phyloP scores from a whole-genome alignment of 345 rosid genomes.

The Anacardium occidentale region DNA sequence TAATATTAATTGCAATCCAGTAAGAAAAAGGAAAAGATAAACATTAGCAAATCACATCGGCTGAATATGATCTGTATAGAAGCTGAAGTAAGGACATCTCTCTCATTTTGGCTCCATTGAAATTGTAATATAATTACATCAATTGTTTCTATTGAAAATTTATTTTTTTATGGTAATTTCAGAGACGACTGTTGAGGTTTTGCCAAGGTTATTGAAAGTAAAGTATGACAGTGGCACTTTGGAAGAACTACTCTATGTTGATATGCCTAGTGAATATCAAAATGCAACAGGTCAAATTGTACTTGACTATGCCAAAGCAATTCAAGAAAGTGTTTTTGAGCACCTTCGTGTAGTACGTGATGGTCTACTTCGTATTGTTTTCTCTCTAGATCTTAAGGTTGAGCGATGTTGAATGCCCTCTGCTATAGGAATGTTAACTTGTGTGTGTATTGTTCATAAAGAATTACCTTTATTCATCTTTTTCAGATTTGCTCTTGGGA shows the following conservation, averaged over 20 bases:
- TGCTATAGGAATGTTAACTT: constrained; percentile 3
- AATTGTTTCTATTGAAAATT: neutral
- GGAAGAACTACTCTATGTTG: constrained; percentile 93
- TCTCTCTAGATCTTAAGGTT: constrained; percentile 94
- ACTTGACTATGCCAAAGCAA: constrained; percentile 95
- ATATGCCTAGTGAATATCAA: constrained; percentile 91
- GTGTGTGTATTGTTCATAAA: neutral
- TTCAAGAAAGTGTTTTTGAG: constrained; percentile 98
- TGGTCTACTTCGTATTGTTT: constrained; percentile 91
- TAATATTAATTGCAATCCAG: neutral
- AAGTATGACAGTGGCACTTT: constrained; percentile 97
- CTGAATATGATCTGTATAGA: neutral
- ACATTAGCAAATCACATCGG: neutral
- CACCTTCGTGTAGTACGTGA: constrained; percentile 99
- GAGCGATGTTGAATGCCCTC: neutral
- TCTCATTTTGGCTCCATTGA: neutral
- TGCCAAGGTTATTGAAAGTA: constrained; percentile 97
- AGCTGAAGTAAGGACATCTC: neutral
- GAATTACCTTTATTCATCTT: constrained; percentile 15
- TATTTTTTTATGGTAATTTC: constrained; percentile 26
- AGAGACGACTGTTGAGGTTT: constrained; percentile 98
- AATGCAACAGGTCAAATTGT: constrained; percentile 91
- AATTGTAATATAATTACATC: neutral
- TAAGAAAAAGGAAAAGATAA: neutral
- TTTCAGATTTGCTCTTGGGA: constrained; percentile 91